These are phyloP conservation scores for Pseudocercospora fuligena DNA, from an alignment of 2,329 filamentous ascomycete species.

Conservation along the genomic window DNA sequence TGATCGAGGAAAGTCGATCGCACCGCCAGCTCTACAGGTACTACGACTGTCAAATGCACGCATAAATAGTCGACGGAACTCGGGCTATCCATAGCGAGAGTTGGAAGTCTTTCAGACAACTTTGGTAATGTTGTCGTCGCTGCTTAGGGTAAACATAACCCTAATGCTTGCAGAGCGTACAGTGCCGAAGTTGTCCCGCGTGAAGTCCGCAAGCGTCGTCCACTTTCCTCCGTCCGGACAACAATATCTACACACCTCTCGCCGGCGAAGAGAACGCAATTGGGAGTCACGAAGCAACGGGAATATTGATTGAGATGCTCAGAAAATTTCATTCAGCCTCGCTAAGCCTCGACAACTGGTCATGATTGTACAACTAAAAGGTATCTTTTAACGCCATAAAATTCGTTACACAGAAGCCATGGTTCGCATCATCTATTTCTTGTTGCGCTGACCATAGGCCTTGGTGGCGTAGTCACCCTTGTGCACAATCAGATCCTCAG, in stretches of 20 bases:
- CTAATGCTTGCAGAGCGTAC: neutral
- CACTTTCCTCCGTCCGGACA: neutral
- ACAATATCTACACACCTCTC: too few relatives aligned
- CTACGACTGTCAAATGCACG: neutral
- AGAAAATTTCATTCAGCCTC: neutral
- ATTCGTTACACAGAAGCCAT: slow-evolving; percentile 19
- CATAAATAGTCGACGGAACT: neutral
- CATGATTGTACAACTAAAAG: slow-evolving; percentile 13
- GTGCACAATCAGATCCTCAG: slow-evolving; percentile 88
- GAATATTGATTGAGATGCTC: neutral
- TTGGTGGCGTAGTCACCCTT: slow-evolving; percentile 92
- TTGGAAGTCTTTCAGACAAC: neutral
- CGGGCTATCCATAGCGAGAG: neutral
- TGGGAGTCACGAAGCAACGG: neutral
- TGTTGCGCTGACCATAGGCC: slow-evolving; percentile 75
- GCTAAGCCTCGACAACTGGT: slow-evolving; percentile 2
- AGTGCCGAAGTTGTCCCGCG: neutral
- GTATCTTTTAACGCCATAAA: slow-evolving; percentile 21
- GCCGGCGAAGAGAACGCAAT: neutral
- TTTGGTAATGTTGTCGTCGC: neutral
- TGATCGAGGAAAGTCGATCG: too few relatives aligned
- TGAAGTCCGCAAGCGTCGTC: neutral
- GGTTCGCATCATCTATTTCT: slow-evolving; percentile 21
- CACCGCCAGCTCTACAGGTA: too few relatives aligned
- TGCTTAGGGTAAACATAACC: neutral